Evolutionary conservation across 306 rosid genomes (phyloP).

Genomic region (Rosa multiflora): DNA sequence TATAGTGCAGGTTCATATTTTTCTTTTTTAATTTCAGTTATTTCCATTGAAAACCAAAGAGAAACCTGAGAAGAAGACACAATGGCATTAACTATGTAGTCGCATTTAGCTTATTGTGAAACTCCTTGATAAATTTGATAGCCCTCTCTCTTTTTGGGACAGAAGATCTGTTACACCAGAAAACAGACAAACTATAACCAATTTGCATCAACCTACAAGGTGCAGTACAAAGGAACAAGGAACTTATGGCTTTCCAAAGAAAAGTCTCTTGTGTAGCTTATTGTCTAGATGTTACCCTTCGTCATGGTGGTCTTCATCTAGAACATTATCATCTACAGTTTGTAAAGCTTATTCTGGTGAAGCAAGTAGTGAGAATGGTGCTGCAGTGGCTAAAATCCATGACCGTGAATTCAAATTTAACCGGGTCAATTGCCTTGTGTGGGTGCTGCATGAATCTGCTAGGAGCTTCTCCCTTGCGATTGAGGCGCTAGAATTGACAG

Average conservation of each 20-base stretch:
- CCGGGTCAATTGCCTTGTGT: slow-evolving; percentile 51
- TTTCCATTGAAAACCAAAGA: slow-evolving; percentile 1
- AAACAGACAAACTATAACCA: slow-evolving; percentile 29
- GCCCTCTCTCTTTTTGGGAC: slow-evolving; percentile 25
- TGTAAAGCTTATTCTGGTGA: slow-evolving; percentile 31
- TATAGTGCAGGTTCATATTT: background rate
- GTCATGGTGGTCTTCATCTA: slow-evolving; percentile 33
- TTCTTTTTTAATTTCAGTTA: background rate
- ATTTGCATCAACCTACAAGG: slow-evolving; percentile 31
- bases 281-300: slow-evolving; percentile 31
- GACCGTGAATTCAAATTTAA: slow-evolving; percentile 30
- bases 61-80: slow-evolving; percentile 3
- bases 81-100: background rate
- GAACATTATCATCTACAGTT: slow-evolving; percentile 28
- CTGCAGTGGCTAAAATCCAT: slow-evolving; percentile 21
- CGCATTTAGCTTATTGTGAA: background rate
- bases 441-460: slow-evolving; percentile 61
- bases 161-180: slow-evolving; percentile 40
- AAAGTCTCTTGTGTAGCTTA: slow-evolving; percentile 28
- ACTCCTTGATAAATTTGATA: slow-evolving; percentile 12
- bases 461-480: slow-evolving; percentile 59
- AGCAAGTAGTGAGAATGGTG: slow-evolving; percentile 31
- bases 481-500: slow-evolving; percentile 48
- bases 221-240: slow-evolving; percentile 35
- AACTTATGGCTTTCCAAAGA: slow-evolving; percentile 25